Evolutionary conservation across 176 grass and related monocot species (phyloP).

Genomic region (Saccharum spontaneum): DNA sequence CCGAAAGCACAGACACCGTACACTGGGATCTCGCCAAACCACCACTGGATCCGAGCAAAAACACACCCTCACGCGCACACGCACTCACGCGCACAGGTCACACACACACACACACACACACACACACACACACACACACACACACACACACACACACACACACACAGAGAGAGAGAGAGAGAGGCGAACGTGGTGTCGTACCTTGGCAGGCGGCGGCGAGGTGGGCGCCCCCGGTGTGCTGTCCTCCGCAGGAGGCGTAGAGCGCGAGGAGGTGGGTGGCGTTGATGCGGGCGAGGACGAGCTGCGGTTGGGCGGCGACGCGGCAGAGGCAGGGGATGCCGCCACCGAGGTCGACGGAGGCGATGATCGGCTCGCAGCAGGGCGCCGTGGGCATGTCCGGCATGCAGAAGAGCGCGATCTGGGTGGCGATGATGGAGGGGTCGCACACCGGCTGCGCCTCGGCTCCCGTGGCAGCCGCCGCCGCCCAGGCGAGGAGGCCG

Average conservation of each 20-base stretch:
- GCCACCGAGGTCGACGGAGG: slow-evolving; percentile 29
- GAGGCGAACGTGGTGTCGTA: background rate
- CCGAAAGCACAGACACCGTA: background rate
- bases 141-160: background rate
- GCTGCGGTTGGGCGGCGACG: slow-evolving; percentile 30
- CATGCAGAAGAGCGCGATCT: slow-evolving; percentile 24
- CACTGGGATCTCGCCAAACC: background rate
- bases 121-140: no score
- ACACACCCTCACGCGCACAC: background rate
- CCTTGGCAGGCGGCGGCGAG: slow-evolving; percentile 31
- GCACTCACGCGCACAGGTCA: no score
- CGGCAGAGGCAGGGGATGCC: slow-evolving; percentile 35
- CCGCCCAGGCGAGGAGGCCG: background rate
- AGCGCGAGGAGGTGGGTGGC: slow-evolving; percentile 31
- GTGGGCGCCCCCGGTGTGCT: slow-evolving; percentile 18
- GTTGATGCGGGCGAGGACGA: slow-evolving; percentile 36
- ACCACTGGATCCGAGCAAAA: background rate
- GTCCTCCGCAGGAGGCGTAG: slow-evolving; percentile 31
- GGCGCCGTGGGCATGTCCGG: slow-evolving; percentile 22
- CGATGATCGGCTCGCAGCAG: slow-evolving; percentile 25
- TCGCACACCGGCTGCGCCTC: background rate
- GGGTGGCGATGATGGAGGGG: slow-evolving; percentile 20
- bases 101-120: no score
- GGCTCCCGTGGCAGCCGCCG: background rate
- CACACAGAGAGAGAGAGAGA: no score